Base-by-base conservation (phyloP, 176 grass and related monocot genomes). In the Bonia amplexicaulis region DNA sequence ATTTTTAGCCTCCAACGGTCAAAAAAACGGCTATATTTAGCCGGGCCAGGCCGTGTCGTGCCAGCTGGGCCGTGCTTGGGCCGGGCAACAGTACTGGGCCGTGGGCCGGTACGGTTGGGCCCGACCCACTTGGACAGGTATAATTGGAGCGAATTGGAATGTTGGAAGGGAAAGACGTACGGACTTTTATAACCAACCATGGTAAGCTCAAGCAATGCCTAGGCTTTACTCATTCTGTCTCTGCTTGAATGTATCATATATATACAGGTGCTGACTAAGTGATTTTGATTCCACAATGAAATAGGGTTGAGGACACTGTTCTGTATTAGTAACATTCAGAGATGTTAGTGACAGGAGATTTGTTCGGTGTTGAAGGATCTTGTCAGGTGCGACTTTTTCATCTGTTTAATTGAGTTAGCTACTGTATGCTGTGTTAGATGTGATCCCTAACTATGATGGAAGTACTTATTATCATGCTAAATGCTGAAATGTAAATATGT, bases 251-350 rank as follows among this genome's bases (percentile, higher is more conserved):
- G 10, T 41, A 3, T 45, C 26, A 73, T 65, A 7, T 53, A 39
- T 59, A 9, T 67, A 9, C 16, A 88, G 78, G 17, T 73, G 31
- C 82, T 93, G 29, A 94, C 10, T 12, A 78, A 66, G 58, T 85
- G 25, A 82, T 26, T 73, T 89, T 12, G 16, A 11, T 44, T 88
- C 6, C 22, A 16, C 51, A 42, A 58, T 87, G 23, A 20, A 71
- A 81, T 60, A 97, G 92, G 92, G 89, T 97, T 81, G 95, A 97
- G 51, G 95, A 97, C 59, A 92, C 92, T 52, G 95, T 94, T 11
- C 15, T 89, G 83, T 82, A 82, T 27, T 77, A 77, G 72, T 82
- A 73, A 82, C 82, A 78, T 64, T 63, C 64, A 73, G 73, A 78
- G 9, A 29, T 86, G 59, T 71, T 90, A 82, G 73, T 15, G 23